A percentile compares a stretch with the other conserved stretches of the same genome.
Evolutionary conservation across 139 green algal species (phyloP).

Genomic region (Coelastrella sp.): DNA sequence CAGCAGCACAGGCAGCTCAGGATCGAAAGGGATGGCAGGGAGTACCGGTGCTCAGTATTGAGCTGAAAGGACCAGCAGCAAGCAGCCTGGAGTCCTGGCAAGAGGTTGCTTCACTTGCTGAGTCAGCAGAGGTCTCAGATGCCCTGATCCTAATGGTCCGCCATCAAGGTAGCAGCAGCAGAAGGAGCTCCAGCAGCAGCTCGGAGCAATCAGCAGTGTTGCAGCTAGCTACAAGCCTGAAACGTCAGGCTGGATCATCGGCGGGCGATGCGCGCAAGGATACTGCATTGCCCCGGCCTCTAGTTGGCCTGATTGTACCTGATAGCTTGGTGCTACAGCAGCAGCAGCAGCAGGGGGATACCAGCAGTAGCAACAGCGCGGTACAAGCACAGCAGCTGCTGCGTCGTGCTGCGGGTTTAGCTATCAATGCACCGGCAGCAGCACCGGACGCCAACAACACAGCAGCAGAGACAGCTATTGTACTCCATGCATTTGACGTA

Average conservation of each 20-base stretch:
- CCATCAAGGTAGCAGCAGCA: not conserved
- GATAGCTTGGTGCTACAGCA: not conserved
- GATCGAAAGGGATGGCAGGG: not conserved
- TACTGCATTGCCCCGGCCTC: not conserved
- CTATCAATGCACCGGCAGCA: not conserved
- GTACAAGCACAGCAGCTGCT: not conserved
- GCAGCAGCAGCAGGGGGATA: not conserved
- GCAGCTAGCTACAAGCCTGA: not conserved
- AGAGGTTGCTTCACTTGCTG: not conserved
- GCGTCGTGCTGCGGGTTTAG: not conserved
- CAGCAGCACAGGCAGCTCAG: not conserved
- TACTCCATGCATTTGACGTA: not conserved
- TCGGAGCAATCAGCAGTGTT: not conserved
- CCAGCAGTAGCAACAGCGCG: not conserved
- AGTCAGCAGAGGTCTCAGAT: not conserved
- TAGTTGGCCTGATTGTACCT: constrained; percentile 11
- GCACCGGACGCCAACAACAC: not conserved
- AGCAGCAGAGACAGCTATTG: not conserved
- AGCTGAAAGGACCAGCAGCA: constrained; percentile 7
- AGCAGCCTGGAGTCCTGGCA: not conserved
- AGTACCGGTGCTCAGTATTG: not conserved
- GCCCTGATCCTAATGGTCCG: not conserved
- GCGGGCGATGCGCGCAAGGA: not conserved
- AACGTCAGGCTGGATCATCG: not conserved
- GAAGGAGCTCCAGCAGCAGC: constrained; percentile 6